A percentile compares a stretch with the other conserved stretches of the same genome.
These are phyloP conservation scores for Sporothrix humicola DNA, from an alignment of 2,329 filamentous ascomycete species.

Conservation along the genomic window DNA sequence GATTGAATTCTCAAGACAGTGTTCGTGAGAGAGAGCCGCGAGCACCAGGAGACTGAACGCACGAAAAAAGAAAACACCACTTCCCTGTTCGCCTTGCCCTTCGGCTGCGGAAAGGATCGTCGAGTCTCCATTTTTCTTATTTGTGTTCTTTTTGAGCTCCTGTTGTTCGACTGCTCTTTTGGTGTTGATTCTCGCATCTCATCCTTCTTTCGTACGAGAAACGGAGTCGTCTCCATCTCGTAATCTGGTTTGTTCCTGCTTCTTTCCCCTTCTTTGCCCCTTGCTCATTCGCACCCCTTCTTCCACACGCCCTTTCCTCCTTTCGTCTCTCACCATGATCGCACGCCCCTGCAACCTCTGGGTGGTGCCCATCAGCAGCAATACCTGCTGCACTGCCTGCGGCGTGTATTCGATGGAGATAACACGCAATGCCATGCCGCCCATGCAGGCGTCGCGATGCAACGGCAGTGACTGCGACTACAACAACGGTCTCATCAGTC, in stretches of 20 bases:
- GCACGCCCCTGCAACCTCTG: slow-evolving; percentile 24
- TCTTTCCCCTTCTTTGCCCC: background rate
- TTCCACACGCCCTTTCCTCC: background rate
- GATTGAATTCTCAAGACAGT: slow-evolving; percentile 9
- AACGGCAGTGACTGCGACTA: slow-evolving; percentile 28
- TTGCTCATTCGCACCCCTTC: background rate
- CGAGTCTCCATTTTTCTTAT: background rate
- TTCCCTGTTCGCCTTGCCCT: background rate
- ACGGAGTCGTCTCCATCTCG: slow-evolving; percentile 8
- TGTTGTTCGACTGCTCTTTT: background rate
- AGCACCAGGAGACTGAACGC: too few species aligned
- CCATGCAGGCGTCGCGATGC: slow-evolving; percentile 21
- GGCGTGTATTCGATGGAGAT: background rate
- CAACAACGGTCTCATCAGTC: slow-evolving; percentile 21
- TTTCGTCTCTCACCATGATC: background rate
- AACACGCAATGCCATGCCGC: slow-evolving; percentile 16
- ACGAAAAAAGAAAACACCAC: background rate
- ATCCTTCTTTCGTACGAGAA: slow-evolving; percentile 17
- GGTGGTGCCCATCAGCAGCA: background rate
- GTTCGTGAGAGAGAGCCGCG: background rate
- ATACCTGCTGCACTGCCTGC: slow-evolving; percentile 19
- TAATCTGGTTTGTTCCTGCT: background rate
- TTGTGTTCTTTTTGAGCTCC: background rate
- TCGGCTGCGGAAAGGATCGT: slow-evolving; percentile 18
- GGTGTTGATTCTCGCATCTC: background rate